Evolutionary conservation across 371 early-diverging fungal genomes (phyloP).

Genomic region (Rhizopus arrhizus): DNA sequence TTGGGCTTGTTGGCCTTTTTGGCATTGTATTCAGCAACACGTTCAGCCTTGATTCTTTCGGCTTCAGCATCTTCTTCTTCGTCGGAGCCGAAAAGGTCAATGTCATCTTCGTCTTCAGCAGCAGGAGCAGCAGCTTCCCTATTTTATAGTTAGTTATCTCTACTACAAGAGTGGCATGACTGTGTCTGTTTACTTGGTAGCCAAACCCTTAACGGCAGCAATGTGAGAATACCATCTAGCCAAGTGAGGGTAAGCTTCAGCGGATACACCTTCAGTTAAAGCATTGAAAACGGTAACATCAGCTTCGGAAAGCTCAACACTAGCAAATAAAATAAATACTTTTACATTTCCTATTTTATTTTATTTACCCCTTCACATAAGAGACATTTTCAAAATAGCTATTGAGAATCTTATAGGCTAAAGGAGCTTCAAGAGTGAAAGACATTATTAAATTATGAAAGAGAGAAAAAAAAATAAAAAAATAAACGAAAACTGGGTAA

Average conservation of each 20-base stretch:
- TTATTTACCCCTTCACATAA: constrained; percentile 74
- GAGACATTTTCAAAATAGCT: constrained; percentile 79
- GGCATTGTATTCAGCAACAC: constrained; percentile 90
- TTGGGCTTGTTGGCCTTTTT: constrained; percentile 94
- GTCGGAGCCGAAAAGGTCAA: constrained; percentile 90
- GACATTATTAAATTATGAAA: constrained; percentile 44
- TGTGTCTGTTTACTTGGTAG: constrained; percentile 47
- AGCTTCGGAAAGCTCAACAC: constrained; percentile 79
- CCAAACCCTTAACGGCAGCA: constrained; percentile 64
- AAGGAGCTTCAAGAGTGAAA: constrained; percentile 65
- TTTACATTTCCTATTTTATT: constrained; percentile 26
- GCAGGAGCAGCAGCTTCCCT: constrained; percentile 29
- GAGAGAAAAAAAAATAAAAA: constrained; percentile 7
- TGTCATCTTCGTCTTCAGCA: constrained; percentile 81
- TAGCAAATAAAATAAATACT: constrained; percentile 20
- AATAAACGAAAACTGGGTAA: too few relatives aligned
- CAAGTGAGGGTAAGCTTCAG: constrained; percentile 81
- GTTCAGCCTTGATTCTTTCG: constrained; percentile 84
- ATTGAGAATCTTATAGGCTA: constrained; percentile 69
- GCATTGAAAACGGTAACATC: constrained; percentile 87
- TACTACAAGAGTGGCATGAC: not conserved
- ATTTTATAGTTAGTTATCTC: not conserved
- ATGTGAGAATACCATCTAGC: constrained; percentile 97
- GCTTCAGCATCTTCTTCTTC: constrained; percentile 83
- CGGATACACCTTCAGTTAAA: constrained; percentile 76